These are phyloP conservation scores for Paramecium caudatum DNA, from an alignment of 73 alveolate species.

Conservation along the genomic window DNA sequence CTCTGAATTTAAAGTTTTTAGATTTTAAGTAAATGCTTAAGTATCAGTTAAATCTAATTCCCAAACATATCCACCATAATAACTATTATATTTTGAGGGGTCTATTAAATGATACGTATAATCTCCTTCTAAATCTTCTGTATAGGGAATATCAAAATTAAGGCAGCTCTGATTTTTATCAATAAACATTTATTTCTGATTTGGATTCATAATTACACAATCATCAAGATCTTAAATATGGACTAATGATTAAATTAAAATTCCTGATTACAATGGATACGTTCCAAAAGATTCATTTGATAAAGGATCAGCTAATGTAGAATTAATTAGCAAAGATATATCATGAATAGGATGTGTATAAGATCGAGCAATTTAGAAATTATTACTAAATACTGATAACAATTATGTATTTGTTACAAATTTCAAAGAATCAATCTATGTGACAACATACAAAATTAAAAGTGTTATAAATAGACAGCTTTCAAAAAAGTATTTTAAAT, in stretches of 20 bases:
- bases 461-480: conserved; percentile 5
- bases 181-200: neutral
- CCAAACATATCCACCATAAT: conserved; percentile 66
- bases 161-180: conserved; percentile 15
- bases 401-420: conserved; percentile 2
- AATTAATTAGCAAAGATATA: neutral
- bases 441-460: neutral
- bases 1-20: neutral
- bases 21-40: neutral
- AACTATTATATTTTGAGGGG: neutral
- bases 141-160: neutral
- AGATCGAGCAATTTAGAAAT: neutral
- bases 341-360: neutral
- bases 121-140: neutral
- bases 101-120: neutral
- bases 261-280: conserved; percentile 24
- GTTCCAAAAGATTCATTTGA: neutral
- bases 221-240: neutral
- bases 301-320: conserved; percentile 26
- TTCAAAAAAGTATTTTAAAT: conserved; percentile 58
- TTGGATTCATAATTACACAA: neutral
- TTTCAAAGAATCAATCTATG: neutral
- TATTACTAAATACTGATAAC: neutral
- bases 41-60: neutral
- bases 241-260: neutral